Conservation (phyloP, 164 flowering plant species). For the Cinnamomum chago region DNA sequence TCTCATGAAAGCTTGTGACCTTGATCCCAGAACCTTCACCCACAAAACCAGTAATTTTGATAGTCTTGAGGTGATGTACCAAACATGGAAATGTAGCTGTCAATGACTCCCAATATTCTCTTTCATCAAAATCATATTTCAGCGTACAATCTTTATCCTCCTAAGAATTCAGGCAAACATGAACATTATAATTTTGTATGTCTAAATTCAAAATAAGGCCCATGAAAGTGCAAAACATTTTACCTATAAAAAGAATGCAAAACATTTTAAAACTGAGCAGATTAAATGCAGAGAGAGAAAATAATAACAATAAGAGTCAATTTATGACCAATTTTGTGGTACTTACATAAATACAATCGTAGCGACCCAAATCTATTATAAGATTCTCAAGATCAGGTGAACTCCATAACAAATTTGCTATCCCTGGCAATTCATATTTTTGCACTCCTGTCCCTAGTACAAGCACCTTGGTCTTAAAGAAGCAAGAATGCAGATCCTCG, state of each 20-base stretch:
- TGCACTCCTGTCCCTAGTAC: neutral
- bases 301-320: neutral
- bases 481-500: neutral
- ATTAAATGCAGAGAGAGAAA: neutral
- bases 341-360: neutral
- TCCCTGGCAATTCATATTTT: neutral
- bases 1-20: neutral
- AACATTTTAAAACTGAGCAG: neutral
- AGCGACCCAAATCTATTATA: neutral
- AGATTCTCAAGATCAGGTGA: neutral
- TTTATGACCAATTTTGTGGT: neutral
- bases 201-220: neutral
- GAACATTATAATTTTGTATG: neutral
- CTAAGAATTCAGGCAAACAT: no score
- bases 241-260: no score
- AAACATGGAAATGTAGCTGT: neutral
- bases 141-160: neutral
- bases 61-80: neutral
- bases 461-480: neutral
- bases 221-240: neutral
- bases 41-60: neutral
- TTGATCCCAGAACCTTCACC: neutral
- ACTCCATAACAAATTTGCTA: neutral
- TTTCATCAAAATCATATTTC: slow-evolving; percentile 1
- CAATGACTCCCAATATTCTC: neutral